Base-by-base conservation (phyloP, 345 rosid species). In the Diplotaxis tenuifolia region DNA sequence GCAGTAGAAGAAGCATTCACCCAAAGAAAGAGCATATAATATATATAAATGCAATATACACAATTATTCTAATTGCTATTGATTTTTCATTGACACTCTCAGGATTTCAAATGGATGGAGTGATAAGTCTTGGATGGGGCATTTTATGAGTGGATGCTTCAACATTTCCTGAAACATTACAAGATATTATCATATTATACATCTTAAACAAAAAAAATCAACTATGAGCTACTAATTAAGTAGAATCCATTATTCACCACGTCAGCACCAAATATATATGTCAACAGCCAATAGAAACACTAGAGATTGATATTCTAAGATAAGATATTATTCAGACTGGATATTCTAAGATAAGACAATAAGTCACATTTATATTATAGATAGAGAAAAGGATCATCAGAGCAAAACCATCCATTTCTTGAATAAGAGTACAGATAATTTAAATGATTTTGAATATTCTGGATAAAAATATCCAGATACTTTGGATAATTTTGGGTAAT, bases 261-360 rank as follows among this genome's bases (percentile, higher is more conserved):
- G 72, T 74, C 59, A 56, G 57, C 64, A 53, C 18, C 49, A 42
- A 42, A 38, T 14, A n/a, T 8, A 55, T 6, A 15, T 65, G 52
- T 74, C 66, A 57, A 1, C 36, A 28, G 66, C 77, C 77, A 74
- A 74, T 74, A 66, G 60, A 47, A 73, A 66, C 70, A 6, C 66
- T 0, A 74, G 72, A 66, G 14, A 55, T 16, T 55, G 77, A 74
- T 74, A 74, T 58, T 66, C 0, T 10, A 57, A 45, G 71, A 73
- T 73, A 73, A 73, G 65, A 56, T 9, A 29, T 3, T 9, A 9
- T 10, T 59, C 15, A 28, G 77, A 29, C 15, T 21, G 38, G 77
- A 73, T 73, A 73, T 45, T 65, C 0, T n/a, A 58, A 47, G 72
- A 74, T 74, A 74, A 74, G 66, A 66, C 22, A 47, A 6, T 11